Percentiles rank a stretch among this genome's conserved stretches.
Evolutionary conservation across 1,139 yeast species (phyloP).

Genomic region (Candida sanyaensis): DNA sequence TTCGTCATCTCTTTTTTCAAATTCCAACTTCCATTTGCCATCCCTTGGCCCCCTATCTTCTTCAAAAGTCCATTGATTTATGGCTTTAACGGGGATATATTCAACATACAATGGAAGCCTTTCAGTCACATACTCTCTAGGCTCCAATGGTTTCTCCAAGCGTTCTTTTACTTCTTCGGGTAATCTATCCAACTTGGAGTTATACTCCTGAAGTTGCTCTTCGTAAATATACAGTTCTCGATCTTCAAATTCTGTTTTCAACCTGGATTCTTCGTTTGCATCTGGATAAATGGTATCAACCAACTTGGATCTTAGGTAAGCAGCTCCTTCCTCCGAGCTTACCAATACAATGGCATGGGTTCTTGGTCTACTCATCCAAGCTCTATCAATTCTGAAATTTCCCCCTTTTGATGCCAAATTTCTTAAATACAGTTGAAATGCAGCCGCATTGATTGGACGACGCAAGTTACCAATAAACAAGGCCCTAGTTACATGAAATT

Average conservation of each 20-base stretch:
- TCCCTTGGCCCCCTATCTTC: slow-evolving; percentile 46
- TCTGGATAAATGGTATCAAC: slow-evolving; percentile 35
- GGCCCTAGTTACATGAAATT: slow-evolving; percentile 42
- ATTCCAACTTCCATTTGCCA: slow-evolving; percentile 46
- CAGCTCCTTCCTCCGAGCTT: slow-evolving; percentile 41
- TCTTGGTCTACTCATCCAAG: slow-evolving; percentile 45
- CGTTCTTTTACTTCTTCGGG: slow-evolving; percentile 12
- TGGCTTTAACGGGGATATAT: slow-evolving; percentile 47
- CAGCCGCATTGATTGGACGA: slow-evolving; percentile 37
- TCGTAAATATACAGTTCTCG: slow-evolving; percentile 25
- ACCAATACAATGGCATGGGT: slow-evolving; percentile 46
- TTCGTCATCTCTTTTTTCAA: slow-evolving; percentile 29
- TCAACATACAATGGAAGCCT: slow-evolving; percentile 39
- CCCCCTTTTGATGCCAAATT: slow-evolving; percentile 27
- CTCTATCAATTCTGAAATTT: slow-evolving; percentile 34
- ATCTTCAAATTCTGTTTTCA: slow-evolving; percentile 23
- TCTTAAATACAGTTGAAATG: slow-evolving; percentile 36
- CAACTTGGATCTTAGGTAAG: slow-evolving; percentile 30
- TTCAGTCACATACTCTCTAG: slow-evolving; percentile 21
- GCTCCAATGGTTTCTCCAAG: slow-evolving; percentile 19
- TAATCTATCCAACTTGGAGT: slow-evolving; percentile 14
- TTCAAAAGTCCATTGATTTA: slow-evolving; percentile 49
- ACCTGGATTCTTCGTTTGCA: slow-evolving; percentile 24
- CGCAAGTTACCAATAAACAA: slow-evolving; percentile 45
- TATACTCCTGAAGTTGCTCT: slow-evolving; percentile 20